These are phyloP conservation scores for Fraxinus pennsylvanica DNA, from an alignment of 257 asterid species.

Conservation along the genomic window DNA sequence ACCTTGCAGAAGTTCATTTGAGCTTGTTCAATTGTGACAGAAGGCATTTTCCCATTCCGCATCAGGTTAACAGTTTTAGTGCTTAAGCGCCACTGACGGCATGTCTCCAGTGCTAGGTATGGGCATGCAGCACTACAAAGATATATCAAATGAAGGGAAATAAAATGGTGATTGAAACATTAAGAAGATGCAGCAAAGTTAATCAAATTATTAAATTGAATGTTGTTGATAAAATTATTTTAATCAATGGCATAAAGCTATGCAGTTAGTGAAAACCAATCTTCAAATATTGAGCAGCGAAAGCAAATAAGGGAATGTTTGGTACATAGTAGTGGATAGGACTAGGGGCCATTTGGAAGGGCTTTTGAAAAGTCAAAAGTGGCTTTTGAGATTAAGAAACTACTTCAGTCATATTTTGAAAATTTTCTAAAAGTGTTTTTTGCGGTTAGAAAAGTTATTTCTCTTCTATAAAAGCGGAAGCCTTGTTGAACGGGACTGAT, in stretches of 20 bases:
- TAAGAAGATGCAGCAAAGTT: background rate
- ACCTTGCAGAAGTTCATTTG: constrained; percentile 96
- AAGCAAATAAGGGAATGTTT: too few species aligned
- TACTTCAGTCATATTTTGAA: too few species aligned
- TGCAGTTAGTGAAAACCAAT: background rate
- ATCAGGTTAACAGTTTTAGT: constrained; percentile 92
- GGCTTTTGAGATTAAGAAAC: too few species aligned
- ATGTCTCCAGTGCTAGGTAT: constrained; percentile 92
- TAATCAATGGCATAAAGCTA: background rate
- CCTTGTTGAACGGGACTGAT: too few species aligned
- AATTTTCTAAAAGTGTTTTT: too few species aligned
- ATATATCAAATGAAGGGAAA: constrained; percentile 13
- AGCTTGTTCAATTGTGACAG: constrained; percentile 94
- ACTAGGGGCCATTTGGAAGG: too few species aligned
- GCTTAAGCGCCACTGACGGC: constrained; percentile 98
- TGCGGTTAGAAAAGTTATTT: too few species aligned
- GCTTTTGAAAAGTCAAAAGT: too few species aligned
- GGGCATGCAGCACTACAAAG: constrained; percentile 87
- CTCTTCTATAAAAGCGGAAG: too few species aligned
- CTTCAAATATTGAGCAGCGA: background rate
- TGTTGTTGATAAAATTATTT: background rate
- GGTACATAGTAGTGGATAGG: too few species aligned
- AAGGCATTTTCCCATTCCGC: constrained; percentile 98
- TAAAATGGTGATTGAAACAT: background rate
- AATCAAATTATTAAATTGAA: background rate